Evolutionary conservation across 2,329 filamentous ascomycete species (phyloP), one percentile per base, ranked within the genome.

Genomic region (Helotiales sp.): DNA sequence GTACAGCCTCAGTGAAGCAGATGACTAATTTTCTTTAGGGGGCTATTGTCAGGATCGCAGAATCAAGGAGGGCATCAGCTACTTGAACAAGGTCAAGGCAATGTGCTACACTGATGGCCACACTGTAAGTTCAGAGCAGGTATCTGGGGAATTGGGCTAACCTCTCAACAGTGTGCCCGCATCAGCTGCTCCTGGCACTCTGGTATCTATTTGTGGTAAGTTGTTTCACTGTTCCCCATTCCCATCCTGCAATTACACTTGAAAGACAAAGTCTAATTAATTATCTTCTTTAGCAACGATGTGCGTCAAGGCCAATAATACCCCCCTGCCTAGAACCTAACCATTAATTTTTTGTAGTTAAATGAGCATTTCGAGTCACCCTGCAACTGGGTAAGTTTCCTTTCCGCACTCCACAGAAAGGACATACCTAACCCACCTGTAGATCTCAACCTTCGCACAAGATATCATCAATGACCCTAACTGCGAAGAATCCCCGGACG

Each of bases 61-160:
- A 24, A 57, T 57, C 54, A 2, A 57, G n/a, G 30, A 37, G 10
- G 54, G 54, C 17, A 57, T 57, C 20, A 20, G 2, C 6, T 57
- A 37, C 54, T 57, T 57, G 54, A 57, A 57, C 54, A 37, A 57
- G 54, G 54, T 57, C 30, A 57, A 11, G 3, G 54, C 32, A 57
- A 24, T 11, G 5, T 57, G 54, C 54, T 40, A 20, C 20, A 20
- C 54, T 26, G 7, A 11, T 37, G 10, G 8, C 13, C 30, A 57
- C n/a, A 3, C 3, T 13, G 54, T 57, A 57, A 6, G 32, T 57
- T 24, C 0, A 1, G 1, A 26, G 2, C 37, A 3, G 34, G 11
- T n/a, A 6, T 17, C 1, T n/a, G 5, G 15, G 30, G 17, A 37
- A 24, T 15, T 34, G 6, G 10, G 11, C 32, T 57, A 26, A 57